Conservation (phyloP, 495 filamentous ascomycete species). For the Penicillium herquei region DNA sequence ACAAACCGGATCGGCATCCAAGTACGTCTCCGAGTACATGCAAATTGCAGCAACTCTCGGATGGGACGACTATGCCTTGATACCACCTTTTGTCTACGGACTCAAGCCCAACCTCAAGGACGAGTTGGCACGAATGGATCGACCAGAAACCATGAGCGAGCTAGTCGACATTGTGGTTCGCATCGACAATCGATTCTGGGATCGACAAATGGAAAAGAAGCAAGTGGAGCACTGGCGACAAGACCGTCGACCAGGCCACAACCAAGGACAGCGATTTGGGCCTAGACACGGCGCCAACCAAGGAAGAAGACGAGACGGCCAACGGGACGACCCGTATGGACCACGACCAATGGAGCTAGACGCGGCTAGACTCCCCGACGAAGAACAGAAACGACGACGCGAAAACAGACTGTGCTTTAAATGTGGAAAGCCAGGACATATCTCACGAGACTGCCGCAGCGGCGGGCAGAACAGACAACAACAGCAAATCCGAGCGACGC, state of each 20-base stretch:
- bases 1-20: background rate
- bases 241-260: too few species aligned
- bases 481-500: too few species aligned
- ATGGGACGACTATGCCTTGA: background rate
- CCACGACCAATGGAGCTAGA: constrained; percentile 1
- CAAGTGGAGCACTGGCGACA: too few species aligned
- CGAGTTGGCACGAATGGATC: background rate
- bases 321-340: background rate
- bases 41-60: background rate
- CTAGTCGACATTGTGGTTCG: background rate
- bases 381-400: background rate
- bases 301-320: background rate
- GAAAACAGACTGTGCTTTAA: background rate
- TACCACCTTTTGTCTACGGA: background rate
- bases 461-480: too few species aligned
- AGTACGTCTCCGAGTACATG: background rate
- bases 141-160: background rate
- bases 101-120: background rate
- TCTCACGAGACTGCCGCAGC: background rate
- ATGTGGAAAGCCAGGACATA: background rate
- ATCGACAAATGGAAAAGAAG: background rate
- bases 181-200: background rate
- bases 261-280: too few species aligned
- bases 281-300: too few species aligned
- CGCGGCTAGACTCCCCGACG: background rate